A percentile compares a stretch with the other conserved stretches of the same genome.
Evolutionary conservation across 23 red algal genomes (phyloP).

Genomic region (Cyanidium caldarium): DNA sequence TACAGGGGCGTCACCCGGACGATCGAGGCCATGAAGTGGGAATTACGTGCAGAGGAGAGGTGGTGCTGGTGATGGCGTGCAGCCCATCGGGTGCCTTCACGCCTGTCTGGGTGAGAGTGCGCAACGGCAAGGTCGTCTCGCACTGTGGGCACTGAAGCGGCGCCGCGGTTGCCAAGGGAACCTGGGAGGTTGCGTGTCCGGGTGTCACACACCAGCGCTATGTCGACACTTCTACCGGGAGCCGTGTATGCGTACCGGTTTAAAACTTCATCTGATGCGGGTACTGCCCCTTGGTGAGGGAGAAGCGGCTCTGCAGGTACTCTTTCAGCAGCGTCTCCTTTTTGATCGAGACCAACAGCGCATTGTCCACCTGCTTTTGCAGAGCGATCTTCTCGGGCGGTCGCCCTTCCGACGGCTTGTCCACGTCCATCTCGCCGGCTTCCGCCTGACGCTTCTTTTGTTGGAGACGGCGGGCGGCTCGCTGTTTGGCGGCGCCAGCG

Average conservation of each 20-base stretch:
- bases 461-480: conserved; percentile 18
- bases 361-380: conserved; percentile 64
- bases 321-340: conserved; percentile 34
- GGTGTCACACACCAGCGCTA: too few species aligned
- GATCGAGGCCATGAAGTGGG: conserved; percentile 16
- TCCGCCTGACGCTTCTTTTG: conserved; percentile 25
- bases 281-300: conserved; percentile 61
- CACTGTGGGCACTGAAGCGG: too few species aligned
- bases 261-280: conserved; percentile 89
- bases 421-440: background rate
- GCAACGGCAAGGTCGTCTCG: too few species aligned
- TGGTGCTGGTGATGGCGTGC: too few species aligned
- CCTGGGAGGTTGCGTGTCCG: too few species aligned
- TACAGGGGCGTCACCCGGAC: conserved; percentile 77
- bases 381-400: conserved; percentile 38
- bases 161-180: too few species aligned
- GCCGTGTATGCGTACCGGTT: background rate
- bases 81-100: too few species aligned
- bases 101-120: too few species aligned
- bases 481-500: background rate
- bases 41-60: too few species aligned
- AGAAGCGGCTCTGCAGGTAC: conserved; percentile 60
- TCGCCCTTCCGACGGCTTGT: background rate
- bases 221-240: too few species aligned
- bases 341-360: conserved; percentile 42